phyloP scores from a whole-genome alignment of 768 basidiomycete genomes.

The Mycena haematopus region DNA sequence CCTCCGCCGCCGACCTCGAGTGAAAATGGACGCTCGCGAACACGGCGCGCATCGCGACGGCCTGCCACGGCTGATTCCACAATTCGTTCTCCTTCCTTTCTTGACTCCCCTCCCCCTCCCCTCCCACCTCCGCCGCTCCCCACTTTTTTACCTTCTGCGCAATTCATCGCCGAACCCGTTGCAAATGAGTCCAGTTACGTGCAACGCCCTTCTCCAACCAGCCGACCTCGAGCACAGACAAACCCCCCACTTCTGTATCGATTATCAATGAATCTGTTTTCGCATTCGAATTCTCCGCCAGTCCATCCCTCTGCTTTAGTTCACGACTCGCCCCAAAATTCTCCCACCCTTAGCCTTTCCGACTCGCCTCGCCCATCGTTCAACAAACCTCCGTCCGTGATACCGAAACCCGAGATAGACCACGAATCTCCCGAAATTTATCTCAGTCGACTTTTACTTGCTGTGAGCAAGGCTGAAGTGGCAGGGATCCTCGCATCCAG shows the following conservation, averaged over 20 bases:
- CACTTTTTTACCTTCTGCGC: slow-evolving; percentile 25
- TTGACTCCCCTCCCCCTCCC: slow-evolving; percentile 31
- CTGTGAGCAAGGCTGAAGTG: slow-evolving; percentile 79
- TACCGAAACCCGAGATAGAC: slow-evolving; percentile 57
- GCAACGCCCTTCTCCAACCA: slow-evolving; percentile 29
- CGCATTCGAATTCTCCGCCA: slow-evolving; percentile 41
- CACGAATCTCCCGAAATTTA: slow-evolving; percentile 78
- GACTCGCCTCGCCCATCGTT: slow-evolving; percentile 54
- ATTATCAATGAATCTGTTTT: slow-evolving; percentile 69
- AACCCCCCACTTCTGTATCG: slow-evolving; percentile 77
- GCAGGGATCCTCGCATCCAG: slow-evolving; percentile 82
- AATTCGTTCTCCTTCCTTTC: slow-evolving; percentile 39
- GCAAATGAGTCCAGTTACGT: neutral
- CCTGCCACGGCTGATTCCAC: slow-evolving; percentile 52
- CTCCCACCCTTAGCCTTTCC: slow-evolving; percentile 32
- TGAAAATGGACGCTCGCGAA: slow-evolving; percentile 25
- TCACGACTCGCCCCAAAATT: slow-evolving; percentile 26
- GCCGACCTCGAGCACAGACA: slow-evolving; percentile 54
- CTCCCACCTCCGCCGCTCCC: slow-evolving; percentile 24
- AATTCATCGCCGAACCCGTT: neutral
- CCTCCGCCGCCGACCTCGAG: slow-evolving; percentile 10
- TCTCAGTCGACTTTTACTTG: slow-evolving; percentile 64
- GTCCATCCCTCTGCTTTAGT: slow-evolving; percentile 17
- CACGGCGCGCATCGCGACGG: slow-evolving; percentile 36
- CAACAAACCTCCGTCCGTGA: slow-evolving; percentile 48